A percentile compares a stretch with the other conserved stretches of the same genome.
Evolutionary conservation across 208 protist species (phyloP).

Genomic region (Leishmania guyanensis): DNA sequence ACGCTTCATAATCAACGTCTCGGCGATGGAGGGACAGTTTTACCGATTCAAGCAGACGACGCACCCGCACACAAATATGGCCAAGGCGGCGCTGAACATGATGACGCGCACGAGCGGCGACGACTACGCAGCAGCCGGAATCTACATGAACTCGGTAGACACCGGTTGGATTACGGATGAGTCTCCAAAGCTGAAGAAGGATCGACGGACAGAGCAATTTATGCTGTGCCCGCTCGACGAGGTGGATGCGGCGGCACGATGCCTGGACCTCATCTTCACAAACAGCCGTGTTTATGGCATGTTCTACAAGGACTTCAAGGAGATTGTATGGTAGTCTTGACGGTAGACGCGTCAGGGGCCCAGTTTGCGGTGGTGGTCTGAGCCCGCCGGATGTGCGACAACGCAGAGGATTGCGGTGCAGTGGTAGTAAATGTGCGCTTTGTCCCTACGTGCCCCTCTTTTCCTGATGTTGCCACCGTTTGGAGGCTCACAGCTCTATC

Average conservation of each 20-base stretch:
- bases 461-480: neutral
- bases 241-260: slow-evolving; percentile 95
- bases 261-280: slow-evolving; percentile 94
- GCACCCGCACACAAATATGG: slow-evolving; percentile 99
- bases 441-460: neutral
- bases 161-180: slow-evolving; percentile 98
- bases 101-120: slow-evolving; percentile 95
- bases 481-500: neutral
- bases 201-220: slow-evolving; percentile 64
- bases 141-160: slow-evolving; percentile 98
- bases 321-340: slow-evolving; percentile 76
- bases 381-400: neutral
- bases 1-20: slow-evolving; percentile 98
- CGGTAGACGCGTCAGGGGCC: neutral
- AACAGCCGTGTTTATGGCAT: slow-evolving; percentile 75
- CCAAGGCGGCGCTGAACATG: slow-evolving; percentile 99
- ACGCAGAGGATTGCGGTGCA: neutral
- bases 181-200: slow-evolving; percentile 88
- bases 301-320: slow-evolving; percentile 93
- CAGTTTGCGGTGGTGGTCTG: neutral
- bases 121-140: slow-evolving; percentile 90
- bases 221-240: slow-evolving; percentile 93
- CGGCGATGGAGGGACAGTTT: slow-evolving; percentile 97
- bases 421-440: neutral
- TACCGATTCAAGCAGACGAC: slow-evolving; percentile 93